Base-by-base conservation (phyloP, 257 asterid species). In the Parsonsia alboflavescens region DNA sequence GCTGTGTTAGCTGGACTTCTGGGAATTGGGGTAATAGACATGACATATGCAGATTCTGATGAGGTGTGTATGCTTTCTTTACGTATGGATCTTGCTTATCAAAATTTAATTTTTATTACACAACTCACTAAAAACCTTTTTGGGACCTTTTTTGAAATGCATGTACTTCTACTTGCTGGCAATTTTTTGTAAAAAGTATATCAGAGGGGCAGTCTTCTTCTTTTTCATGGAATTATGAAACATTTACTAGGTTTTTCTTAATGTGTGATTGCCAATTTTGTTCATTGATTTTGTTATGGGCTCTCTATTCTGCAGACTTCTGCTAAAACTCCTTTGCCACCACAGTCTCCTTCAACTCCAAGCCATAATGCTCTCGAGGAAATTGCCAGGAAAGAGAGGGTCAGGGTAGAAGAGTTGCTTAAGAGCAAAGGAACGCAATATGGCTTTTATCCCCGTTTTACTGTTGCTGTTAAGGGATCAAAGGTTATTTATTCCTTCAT, bases 401-500 rank as follows among this genome's bases (percentile, higher is more conserved):
- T 73, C 73, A 86, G 94, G 42, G 68, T 93, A 54, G 88, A 88
- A 63, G 91, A 85, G 71, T 78, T 90, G 86, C 79, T 91, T 62
- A 88, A 81, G 89, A 84, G 80, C 80, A 88, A 89, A 83, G 94
- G 89, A 74, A 84, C 81, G 46, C 81, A 74, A 67, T 73, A 74
- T 80, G 95, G 93, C 77, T 89, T 81, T 74, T 86, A 72, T 78
- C 98, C 99, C 68, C 91, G 90, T 67, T 89, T 89, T 79, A 77
- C 89, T 76, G 97, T 94, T 73, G 82, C 91, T 7, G 88, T 90
- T 36, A 92, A 94, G 80, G 98, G 99, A 68, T 88, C 82, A 79
- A 92, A 92, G 99, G 97, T 94, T 62, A 22, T 76, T 17, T 5
- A 10, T 22, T 75, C 54, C 62, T 22, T 36, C 44, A 42, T n/a